These are phyloP conservation scores for Backusella australiensis DNA, from an alignment of 192 early-diverging fungal species.

Conservation along the genomic window DNA sequence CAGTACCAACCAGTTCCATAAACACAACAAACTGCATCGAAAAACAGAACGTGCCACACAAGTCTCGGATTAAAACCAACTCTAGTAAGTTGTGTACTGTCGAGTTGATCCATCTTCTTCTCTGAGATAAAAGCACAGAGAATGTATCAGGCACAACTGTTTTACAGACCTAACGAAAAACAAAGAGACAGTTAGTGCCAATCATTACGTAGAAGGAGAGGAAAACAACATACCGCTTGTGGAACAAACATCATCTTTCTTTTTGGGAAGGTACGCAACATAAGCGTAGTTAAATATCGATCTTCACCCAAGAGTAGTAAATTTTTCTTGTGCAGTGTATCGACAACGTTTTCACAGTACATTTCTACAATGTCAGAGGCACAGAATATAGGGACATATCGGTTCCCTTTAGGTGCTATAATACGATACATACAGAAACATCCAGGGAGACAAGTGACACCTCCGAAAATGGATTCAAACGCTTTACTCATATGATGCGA, in stretches of 20 bases:
- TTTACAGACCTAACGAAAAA: constrained; percentile 54
- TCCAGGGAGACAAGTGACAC: constrained; percentile 69
- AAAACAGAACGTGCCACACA: constrained; percentile 90
- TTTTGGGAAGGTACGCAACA: constrained; percentile 69
- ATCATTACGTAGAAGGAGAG: not conserved
- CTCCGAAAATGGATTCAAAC: constrained; percentile 71
- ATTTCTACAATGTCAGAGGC: constrained; percentile 73
- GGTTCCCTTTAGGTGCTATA: constrained; percentile 63
- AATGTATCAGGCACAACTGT: constrained; percentile 71
- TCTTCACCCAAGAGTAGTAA: constrained; percentile 72
- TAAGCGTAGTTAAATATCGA: constrained; percentile 71
- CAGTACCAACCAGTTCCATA: constrained; percentile 90
- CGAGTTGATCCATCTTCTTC: constrained; percentile 86
- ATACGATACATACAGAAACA: constrained; percentile 79
- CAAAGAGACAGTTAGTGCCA: not conserved
- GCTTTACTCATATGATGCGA: constrained; percentile 70
- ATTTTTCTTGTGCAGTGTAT: constrained; percentile 73
- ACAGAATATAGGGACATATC: constrained; percentile 68
- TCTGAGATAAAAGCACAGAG: constrained; percentile 68
- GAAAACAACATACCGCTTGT: constrained; percentile 42
- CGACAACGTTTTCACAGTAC: constrained; percentile 67
- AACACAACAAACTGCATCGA: constrained; percentile 96
- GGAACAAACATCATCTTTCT: constrained; percentile 75
- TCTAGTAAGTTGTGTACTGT: constrained; percentile 85
- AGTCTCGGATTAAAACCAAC: constrained; percentile 75